Evolutionary conservation across 208 protist species (phyloP), one percentile per base, ranked within the genome.

Genomic region (Phytomonas serpens): DNA sequence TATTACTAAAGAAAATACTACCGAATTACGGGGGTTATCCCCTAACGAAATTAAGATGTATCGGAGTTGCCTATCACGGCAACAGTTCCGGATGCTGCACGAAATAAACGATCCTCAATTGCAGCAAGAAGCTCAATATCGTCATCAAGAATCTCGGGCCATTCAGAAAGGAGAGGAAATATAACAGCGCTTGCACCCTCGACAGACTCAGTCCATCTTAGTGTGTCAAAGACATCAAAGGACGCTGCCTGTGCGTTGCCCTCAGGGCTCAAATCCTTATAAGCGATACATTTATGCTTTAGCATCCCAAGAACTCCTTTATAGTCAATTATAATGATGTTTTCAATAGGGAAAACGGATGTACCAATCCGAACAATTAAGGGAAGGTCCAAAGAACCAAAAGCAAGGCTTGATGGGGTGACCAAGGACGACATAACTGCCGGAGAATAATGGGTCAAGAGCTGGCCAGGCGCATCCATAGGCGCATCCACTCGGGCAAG

Each of bases 401-500:
- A 57, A 23, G 31, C 36, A 1, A 94, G 52, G 52, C 86, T 89
- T 29, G 77, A 82, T 0, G 90, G 89, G 16, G 86, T 92, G 47
- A 94, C 70, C 27, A 97, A 76, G 14, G 77, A 85, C 19, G 91
- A 82, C 4, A 87, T 82, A 13, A 97, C 81, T 65, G 69, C 71
- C 0, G 93, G 93, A 11, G 92, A 87, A 79, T 97, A 97, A 75
- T 97, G 93, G 6, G 91, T 97, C 40, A 97, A 80, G n/a, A 97
- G 71, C 77, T 97, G 93, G 3, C 93, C 93, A 38, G 93, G 93
- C 61, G 90, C 92, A 72, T 87, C 90, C 91, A 96, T 95, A 3
- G 84, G 83, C 52, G 73, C 72, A 57, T 80, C 81, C 30, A 73
- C 51, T 13, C 40, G 74, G 33, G 33, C 31, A 31, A 75, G 30